Conservation (phyloP, 1,139 yeast genomes). For the Pichia sp. region DNA sequence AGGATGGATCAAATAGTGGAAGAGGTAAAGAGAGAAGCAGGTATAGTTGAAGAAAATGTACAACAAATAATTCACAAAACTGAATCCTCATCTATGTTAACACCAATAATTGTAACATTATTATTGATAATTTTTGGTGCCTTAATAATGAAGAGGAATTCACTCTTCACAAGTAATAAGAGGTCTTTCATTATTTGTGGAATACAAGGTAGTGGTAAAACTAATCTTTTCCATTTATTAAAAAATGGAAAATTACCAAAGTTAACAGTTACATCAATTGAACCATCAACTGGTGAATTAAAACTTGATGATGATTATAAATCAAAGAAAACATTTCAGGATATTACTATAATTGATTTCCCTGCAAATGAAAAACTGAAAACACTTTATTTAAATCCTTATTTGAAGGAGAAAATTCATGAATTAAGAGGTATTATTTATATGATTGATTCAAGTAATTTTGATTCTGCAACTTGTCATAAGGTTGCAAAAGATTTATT, state of each 20-base stretch:
- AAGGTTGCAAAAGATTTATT: slow-evolving; percentile 48
- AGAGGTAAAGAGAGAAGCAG: slow-evolving; percentile 1
- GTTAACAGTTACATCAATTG: slow-evolving; percentile 39
- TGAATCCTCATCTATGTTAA: slow-evolving; percentile 7
- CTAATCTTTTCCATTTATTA: slow-evolving; percentile 46
- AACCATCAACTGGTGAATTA: slow-evolving; percentile 33
- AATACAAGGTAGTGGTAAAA: slow-evolving; percentile 67
- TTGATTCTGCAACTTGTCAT: slow-evolving; percentile 36
- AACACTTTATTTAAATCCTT: slow-evolving; percentile 36
- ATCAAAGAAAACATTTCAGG: slow-evolving; percentile 26
- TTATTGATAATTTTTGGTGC: slow-evolving; percentile 20
- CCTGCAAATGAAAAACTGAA: slow-evolving; percentile 82
- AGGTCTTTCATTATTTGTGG: slow-evolving; percentile 68
- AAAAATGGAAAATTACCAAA: slow-evolving; percentile 25
- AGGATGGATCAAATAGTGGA: neutral
- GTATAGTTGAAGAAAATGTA: slow-evolving; percentile 3
- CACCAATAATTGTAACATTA: slow-evolving; percentile 21
- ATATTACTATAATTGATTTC: slow-evolving; percentile 56
- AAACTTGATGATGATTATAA: slow-evolving; percentile 20
- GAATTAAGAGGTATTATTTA: slow-evolving; percentile 60
- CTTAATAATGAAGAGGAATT: slow-evolving; percentile 17
- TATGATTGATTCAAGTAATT: slow-evolving; percentile 56
- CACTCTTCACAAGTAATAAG: slow-evolving; percentile 25
- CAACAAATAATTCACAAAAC: slow-evolving; percentile 1
- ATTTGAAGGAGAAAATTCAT: slow-evolving; percentile 35